Evolutionary conservation across 2,329 filamentous ascomycete genomes (phyloP), one percentile per base, ranked within the genome.

Genomic region (Chrysosporium keratinophilum): DNA sequence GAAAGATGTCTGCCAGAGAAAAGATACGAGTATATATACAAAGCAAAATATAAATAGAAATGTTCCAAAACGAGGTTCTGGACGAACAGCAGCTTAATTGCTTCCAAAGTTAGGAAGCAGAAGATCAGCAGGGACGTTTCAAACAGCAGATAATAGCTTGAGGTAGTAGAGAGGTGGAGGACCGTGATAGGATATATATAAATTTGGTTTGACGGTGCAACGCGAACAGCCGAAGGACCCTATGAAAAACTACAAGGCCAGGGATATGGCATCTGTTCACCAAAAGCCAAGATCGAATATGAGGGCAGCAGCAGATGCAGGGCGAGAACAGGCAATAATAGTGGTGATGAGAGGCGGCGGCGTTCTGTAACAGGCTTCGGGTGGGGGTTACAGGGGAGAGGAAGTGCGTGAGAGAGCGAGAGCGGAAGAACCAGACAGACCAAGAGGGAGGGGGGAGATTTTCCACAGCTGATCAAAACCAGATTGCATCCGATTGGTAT

Each of bases 101-200:
- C 23, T 43, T 44, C 39, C 40, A 40, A 33, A 44, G 40, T 23
- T 43, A 43, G 49, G 43, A 37, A 23, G 31, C 2, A 15, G 23
- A 14, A 35, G 37, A 23, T 42, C 40, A 42, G 40, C 40, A 42
- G 14, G 37, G 42, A 23, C 23, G 48, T 50, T n/a, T 43, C 48
- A 28, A 50, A 20, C 23, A 50, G 39, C 5, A 7, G 48, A 19
- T 9, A 33, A 17, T 9, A 33, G n/a, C n/a, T 10, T 42, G 40
- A 42, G 44, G 6, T 14, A 3, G 50, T 17, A 46, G 50, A 41
- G 10, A 5, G 50, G 15, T 17, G 50, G 42, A 45, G 42, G 42
- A 46, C 45, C n/a, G 33, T 52, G 50, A 52, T 52, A 52, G 50
- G 50, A 52, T 52, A 52, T 52, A 52, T 52, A 52, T 28, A 52